Evolutionary conservation across 208 protist species (phyloP), one percentile per base, ranked within the genome.

Genomic region (Lotmaria passim): DNA sequence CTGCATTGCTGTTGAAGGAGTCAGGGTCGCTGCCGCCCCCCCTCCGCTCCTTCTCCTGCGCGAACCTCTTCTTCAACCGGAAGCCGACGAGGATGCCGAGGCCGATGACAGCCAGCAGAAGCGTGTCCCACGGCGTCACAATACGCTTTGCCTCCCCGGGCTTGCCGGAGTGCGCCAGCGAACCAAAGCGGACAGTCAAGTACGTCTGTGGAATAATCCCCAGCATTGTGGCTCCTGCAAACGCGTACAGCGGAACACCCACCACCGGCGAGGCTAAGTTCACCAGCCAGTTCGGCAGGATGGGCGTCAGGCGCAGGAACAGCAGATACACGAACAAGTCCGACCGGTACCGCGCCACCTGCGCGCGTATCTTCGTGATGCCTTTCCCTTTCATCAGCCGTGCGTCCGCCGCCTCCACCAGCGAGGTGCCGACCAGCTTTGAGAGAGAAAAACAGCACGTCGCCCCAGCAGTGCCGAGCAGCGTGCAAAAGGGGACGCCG

Each of bases 231-330:
- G 86, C 93, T 12, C 83, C 55, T 0, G 79, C 87, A 77, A 97
- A 97, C 23, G 81, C 62, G 7, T 36, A 44, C 21, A 95, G 56
- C 10, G 89, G 86, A 3, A 96, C 89, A 8, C 82, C 82, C 5
- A 93, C 80, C 7, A 96, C 62, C 0, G 96, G 96, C 7, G 90
- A 93, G 0, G 93, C 86, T 1, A 96, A 59, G 75, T 97, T 98
- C n/a, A 98, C 82, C 11, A 98, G 82, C 93, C 93, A 98, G 70
- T 98, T 98, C 14, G 96, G 96, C 21, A 98, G 57, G 33, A 98
- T 75, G 15, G 96, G 94, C 2, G 95, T 96, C 15, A 98, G 75
- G 4, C 95, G 92, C 15, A 98, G 78, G 57, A 97, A 98, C 7
- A 98, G 36, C 8, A 98, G 41, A 63, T 95, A 98, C n/a, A 91